Evolutionary conservation across 495 filamentous ascomycete species (phyloP).

Genomic region (Trichocladium uniseriatum): DNA sequence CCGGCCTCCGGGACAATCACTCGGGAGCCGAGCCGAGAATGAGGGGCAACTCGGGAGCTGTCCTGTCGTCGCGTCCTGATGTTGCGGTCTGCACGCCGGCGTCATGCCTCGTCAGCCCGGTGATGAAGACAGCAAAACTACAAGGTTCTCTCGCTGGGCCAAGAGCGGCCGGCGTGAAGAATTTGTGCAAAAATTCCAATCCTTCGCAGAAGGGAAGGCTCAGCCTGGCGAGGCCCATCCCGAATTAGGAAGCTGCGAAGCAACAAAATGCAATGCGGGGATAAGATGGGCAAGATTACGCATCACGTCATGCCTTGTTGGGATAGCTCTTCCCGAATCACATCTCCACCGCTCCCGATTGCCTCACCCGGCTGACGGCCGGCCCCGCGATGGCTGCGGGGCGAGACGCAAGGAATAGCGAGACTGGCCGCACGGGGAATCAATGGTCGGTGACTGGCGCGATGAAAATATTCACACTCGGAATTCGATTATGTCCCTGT

Average conservation of each 20-base stretch:
- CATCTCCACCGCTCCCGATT: too few species aligned
- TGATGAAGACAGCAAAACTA: too few species aligned
- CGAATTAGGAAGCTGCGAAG: slow-evolving; percentile 17
- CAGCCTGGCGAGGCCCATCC: neutral
- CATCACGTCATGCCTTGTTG: neutral
- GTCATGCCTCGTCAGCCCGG: slow-evolving; percentile 9
- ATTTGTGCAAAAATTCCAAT: neutral
- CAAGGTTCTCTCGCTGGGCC: too few species aligned
- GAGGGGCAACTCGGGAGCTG: too few species aligned
- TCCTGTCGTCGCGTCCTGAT: too few species aligned
- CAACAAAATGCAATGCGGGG: neutral
- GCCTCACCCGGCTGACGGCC: too few species aligned
- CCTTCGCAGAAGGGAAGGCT: neutral
- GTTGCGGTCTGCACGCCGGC: neutral
- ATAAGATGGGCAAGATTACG: slow-evolving; percentile 1
- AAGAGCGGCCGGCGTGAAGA: too few species aligned
- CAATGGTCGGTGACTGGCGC: neutral
- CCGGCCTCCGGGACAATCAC: too few species aligned
- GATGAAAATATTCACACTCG: neutral
- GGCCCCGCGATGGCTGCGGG: too few species aligned
- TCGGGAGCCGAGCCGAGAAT: too few species aligned
- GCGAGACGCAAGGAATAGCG: neutral
- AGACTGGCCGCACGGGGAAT: neutral
- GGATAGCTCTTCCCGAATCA: too few species aligned
- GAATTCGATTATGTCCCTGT: too few species aligned